Evolutionary conservation across 2,329 filamentous ascomycete species (phyloP), one percentile per base, ranked within the genome.

Genomic region (Bertia moriformis): DNA sequence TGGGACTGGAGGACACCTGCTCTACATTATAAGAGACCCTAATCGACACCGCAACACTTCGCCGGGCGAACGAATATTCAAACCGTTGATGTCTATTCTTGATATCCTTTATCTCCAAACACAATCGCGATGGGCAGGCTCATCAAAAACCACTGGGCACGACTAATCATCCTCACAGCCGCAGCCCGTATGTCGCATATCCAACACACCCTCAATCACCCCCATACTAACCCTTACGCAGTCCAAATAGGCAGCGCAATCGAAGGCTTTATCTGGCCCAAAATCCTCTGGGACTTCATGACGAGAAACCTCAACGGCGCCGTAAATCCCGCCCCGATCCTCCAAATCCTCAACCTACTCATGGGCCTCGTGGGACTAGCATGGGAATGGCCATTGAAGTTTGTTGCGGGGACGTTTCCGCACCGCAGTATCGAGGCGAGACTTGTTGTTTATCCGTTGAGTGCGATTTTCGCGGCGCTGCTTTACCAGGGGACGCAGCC

Each of bases 121-220:
- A 7, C 15, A 7, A 18, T 35, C 32, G 15, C 10, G 15, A 98
- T 98, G 91, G 91, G 91, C 61, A 91, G 82, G 63, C 78, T 98
- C 56, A 96, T 98, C 67, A 98, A 98, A 73, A 96, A 96, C 67
- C 91, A 98, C 68, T 94, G 86, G 86, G 91, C 87, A 49, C 82
- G 91, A 44, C 78, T 98, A 53, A 91, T 98, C 55, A 73, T 93
- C 60, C 67, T 98, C 56, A 85, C 84, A 19, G 86, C 91, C 27
- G 81, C 85, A 50, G 50, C 50, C 42, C 67, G 63, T 67, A 60
- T 22, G 64, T 57, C 46, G 60, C 67, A 41, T 88, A 83, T 87
- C 75, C 40, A 38, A 36, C 14, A 22, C 12, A 17, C 18, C 46
- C 42, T 7, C 30, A 20, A 38, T 39, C 37, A 35, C 38, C 18